Evolutionary conservation across 805 yeast genomes (phyloP).

Genomic region (Jamesozyma lodderae): DNA sequence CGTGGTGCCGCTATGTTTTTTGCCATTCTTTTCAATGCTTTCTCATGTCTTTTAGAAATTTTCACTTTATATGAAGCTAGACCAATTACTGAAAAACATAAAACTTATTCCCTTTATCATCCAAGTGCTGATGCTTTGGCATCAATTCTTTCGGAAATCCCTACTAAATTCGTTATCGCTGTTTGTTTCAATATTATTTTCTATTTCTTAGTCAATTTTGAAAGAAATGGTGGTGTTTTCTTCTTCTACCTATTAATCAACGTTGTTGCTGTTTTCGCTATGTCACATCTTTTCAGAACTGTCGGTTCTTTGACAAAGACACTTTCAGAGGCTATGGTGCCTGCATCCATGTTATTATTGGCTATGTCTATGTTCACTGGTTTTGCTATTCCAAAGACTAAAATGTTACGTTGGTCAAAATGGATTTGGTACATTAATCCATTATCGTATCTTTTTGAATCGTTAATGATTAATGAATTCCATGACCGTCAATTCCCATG

Average conservation of each 20-base stretch:
- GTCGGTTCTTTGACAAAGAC: constrained; percentile 35
- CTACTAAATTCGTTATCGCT: constrained; percentile 37
- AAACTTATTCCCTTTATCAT: constrained; percentile 47
- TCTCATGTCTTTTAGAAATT: constrained; percentile 49
- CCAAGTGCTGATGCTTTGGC: constrained; percentile 61
- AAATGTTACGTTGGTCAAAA: constrained; percentile 40
- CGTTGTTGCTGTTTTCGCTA: constrained; percentile 37
- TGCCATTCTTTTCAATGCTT: constrained; percentile 52
- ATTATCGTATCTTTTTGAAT: constrained; percentile 36
- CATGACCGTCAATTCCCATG: constrained; percentile 31
- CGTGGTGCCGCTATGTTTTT: constrained; percentile 58
- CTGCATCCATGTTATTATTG: constrained; percentile 35
- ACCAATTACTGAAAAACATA: constrained; percentile 51
- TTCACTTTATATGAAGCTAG: constrained; percentile 44
- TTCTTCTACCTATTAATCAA: constrained; percentile 43
- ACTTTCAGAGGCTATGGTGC: constrained; percentile 37
- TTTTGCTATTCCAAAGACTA: constrained; percentile 35
- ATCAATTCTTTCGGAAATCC: constrained; percentile 50
- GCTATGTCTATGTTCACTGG: constrained; percentile 35
- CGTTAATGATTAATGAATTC: constrained; percentile 39
- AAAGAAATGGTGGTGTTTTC: constrained; percentile 46
- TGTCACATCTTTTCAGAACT: constrained; percentile 44
- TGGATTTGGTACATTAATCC: constrained; percentile 41
- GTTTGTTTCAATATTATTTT: constrained; percentile 40
- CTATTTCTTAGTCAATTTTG: constrained; percentile 47